Conservation (phyloP, 371 early-diverging fungal genomes). For the Conidiobolus incongruus region DNA sequence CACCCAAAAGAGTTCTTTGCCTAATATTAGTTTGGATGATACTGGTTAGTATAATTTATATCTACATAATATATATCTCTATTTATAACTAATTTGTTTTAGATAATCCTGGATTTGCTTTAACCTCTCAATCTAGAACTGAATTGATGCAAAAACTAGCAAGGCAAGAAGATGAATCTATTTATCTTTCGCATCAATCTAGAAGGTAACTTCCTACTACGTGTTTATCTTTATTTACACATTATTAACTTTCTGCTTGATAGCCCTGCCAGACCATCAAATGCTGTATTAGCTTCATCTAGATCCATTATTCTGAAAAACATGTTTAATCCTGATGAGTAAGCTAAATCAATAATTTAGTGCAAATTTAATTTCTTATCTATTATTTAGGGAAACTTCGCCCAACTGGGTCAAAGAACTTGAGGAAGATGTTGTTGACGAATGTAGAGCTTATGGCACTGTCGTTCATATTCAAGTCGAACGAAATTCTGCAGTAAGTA, state of each 20-base stretch:
- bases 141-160: conserved; percentile 75
- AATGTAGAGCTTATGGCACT: conserved; percentile 59
- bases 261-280: too few relatives aligned
- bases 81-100: background rate
- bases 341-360: conserved; percentile 11
- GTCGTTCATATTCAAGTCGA: conserved; percentile 59
- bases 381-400: conserved; percentile 43
- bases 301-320: conserved; percentile 45
- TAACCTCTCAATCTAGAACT: conserved; percentile 51
- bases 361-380: conserved; percentile 1
- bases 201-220: too few relatives aligned
- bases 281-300: too few relatives aligned
- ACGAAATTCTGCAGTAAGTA: conserved; percentile 22
- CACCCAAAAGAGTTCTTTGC: conserved; percentile 27
- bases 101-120: conserved; percentile 39
- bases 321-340: conserved; percentile 84
- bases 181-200: conserved; percentile 4
- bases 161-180: conserved; percentile 14
- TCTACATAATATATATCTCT: background rate
- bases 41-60: conserved; percentile 10
- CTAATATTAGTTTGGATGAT: conserved; percentile 20
- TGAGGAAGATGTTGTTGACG: conserved; percentile 61
- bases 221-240: too few relatives aligned
- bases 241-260: too few relatives aligned
- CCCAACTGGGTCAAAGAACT: conserved; percentile 72